phyloP scores from a whole-genome alignment of 2,329 filamentous ascomycete species.

The Beauveria medogensis region DNA sequence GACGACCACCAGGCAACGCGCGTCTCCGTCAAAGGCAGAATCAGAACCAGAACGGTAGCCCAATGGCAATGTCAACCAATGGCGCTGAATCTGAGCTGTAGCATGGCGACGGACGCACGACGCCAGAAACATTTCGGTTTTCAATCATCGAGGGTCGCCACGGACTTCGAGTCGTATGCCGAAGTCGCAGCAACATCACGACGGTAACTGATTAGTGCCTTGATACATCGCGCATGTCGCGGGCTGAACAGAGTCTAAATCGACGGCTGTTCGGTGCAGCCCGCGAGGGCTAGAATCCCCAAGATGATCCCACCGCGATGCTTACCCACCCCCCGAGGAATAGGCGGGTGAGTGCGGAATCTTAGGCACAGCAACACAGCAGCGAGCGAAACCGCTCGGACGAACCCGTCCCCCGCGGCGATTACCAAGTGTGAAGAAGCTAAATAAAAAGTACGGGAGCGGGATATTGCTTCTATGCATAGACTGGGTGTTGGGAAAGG shows the following conservation, averaged over 20 bases:
- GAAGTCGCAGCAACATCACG: neutral
- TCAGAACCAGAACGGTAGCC: constrained; percentile 48
- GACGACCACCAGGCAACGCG: constrained; percentile 35
- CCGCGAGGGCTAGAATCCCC: neutral
- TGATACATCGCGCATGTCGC: neutral
- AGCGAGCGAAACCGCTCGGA: too few relatives aligned
- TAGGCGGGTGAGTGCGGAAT: too few relatives aligned
- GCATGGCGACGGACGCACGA: constrained; percentile 14
- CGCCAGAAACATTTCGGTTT: neutral
- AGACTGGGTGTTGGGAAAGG: constrained; percentile 8
- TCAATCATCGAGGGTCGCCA: neutral
- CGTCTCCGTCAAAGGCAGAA: constrained; percentile 36
- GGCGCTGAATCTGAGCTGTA: constrained; percentile 50
- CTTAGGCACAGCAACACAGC: too few relatives aligned
- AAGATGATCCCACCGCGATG: neutral
- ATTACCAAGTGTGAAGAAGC: neutral
- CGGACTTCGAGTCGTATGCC: neutral
- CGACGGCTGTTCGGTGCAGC: too few relatives aligned
- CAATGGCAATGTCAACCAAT: constrained; percentile 48
- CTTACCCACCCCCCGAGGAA: neutral
- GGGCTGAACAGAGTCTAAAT: neutral
- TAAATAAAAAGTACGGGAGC: neutral
- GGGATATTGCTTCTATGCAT: constrained; percentile 9
- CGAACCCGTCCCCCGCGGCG: too few relatives aligned
- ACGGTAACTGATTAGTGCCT: neutral